phyloP scores from a whole-genome alignment of 257 asterid species.

The Nicotiana paniculata region DNA sequence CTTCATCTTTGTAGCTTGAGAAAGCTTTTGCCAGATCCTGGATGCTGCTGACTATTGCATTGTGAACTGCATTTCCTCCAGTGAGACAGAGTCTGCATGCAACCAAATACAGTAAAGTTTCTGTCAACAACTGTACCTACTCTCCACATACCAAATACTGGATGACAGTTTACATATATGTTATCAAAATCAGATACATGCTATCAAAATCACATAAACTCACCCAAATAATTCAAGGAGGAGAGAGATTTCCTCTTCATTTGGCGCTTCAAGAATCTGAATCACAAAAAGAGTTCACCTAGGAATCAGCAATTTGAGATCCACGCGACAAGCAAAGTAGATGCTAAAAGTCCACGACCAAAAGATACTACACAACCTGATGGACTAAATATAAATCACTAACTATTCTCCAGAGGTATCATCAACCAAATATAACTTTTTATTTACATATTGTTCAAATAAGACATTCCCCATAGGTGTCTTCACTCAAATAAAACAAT shows the following conservation, averaged over 20 bases:
- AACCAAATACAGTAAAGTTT: neutral
- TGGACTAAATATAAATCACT: neutral
- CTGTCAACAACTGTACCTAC: neutral
- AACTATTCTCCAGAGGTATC: neutral
- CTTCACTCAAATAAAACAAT: neutral
- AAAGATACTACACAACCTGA: neutral
- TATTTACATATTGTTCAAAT: neutral
- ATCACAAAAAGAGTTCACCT: slow-evolving; percentile 23
- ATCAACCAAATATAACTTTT: neutral
- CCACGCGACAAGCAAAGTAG: neutral
- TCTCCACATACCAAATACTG: neutral
- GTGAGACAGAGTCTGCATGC: slow-evolving; percentile 75
- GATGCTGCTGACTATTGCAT: slow-evolving; percentile 91
- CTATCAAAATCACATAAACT: slow-evolving; percentile 19
- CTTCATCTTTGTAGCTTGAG: slow-evolving; percentile 86
- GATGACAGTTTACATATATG: neutral
- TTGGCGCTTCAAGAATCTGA: slow-evolving; percentile 93
- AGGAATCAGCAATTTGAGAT: slow-evolving; percentile 6
- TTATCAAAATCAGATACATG: neutral
- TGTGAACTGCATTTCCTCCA: slow-evolving; percentile 89
- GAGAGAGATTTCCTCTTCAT: slow-evolving; percentile 82
- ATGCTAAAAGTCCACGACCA: neutral
- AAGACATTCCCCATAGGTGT: neutral
- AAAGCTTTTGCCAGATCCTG: slow-evolving; percentile 89
- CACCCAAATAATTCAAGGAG: slow-evolving; percentile 85